Evolutionary conservation across 2,329 filamentous ascomycete genomes (phyloP), one percentile per base, ranked within the genome.

Genomic region (Nothophaeocryptopus gaeumannii): DNA sequence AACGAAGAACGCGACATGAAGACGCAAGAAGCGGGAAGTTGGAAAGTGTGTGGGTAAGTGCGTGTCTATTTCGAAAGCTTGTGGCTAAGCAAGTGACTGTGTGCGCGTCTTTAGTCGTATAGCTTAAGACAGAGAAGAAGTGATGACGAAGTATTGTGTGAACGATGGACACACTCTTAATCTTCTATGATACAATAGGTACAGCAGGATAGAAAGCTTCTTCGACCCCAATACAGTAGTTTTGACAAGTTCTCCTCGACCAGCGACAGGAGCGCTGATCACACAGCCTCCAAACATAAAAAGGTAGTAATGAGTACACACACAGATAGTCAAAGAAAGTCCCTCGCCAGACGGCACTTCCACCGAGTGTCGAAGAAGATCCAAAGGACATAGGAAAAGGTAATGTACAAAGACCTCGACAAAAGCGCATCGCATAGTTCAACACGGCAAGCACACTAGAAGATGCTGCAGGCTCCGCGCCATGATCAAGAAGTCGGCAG

Each of bases 391-490:
- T 20, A 35, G 36, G 16, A 13, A 45, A 45, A 45, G 10, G 41
- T 45, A 45, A 13, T 45, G 31, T 42, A 45, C 38, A 47, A 34
- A 26, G 20, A 3, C 38, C 41, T 32, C 26, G 16, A 43, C 20
- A 15, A 33, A 13, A 43, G 40, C 14, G 15, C 16, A 43, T 43
- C 16, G 30, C 30, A 32, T 40, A 38, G 44, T 32, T 29, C 26
- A 46, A 36, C 20, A 33, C 30, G 8, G 26, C 20, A 34, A 47
- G 37, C 15, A 47, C 31, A 41, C 11, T 10, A 26, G 29, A 13
- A 33, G 37, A 40, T 40, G 38, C 38, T 12, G 30, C 10, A 11
- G 15, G 13, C 38, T 12, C 14, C 38, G 11, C 30, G 36, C 10
- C 12, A 39, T 13, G 36, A 39, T 39, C 5, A 13, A 12, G 7